These are phyloP conservation scores for Populus ilicifolia DNA, from an alignment of 345 rosid genomes.

Conservation along the genomic window DNA sequence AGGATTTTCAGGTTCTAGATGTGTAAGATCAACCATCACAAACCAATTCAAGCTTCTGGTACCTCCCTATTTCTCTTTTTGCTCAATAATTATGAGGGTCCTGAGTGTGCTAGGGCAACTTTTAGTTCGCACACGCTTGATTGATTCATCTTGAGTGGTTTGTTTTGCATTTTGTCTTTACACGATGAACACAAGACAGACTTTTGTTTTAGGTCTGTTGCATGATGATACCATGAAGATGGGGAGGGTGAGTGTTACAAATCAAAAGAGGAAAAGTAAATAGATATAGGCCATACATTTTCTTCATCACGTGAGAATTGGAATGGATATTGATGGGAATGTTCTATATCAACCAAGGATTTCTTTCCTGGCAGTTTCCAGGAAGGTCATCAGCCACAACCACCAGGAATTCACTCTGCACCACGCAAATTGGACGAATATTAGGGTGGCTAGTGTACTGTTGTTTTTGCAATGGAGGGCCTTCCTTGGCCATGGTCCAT, in stretches of 20 bases:
- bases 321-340: background rate
- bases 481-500: background rate
- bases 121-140: background rate
- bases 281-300: background rate
- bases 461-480: background rate
- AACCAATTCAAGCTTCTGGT: conserved; percentile 66
- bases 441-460: background rate
- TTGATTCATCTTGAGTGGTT: background rate
- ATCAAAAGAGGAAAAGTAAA: background rate
- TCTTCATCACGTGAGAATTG: too few species aligned
- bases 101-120: background rate
- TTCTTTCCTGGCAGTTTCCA: background rate
- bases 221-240: background rate
- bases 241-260: too few species aligned
- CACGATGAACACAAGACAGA: too few species aligned
- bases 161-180: background rate
- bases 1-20: conserved; percentile 51
- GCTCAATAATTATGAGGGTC: background rate
- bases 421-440: background rate
- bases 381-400: background rate
- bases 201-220: background rate
- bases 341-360: background rate
- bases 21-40: conserved; percentile 50
- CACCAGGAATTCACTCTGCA: background rate
- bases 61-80: background rate